Evolutionary conservation across 257 asterid species (phyloP).

Genomic region (Euphrasia confusa): DNA sequence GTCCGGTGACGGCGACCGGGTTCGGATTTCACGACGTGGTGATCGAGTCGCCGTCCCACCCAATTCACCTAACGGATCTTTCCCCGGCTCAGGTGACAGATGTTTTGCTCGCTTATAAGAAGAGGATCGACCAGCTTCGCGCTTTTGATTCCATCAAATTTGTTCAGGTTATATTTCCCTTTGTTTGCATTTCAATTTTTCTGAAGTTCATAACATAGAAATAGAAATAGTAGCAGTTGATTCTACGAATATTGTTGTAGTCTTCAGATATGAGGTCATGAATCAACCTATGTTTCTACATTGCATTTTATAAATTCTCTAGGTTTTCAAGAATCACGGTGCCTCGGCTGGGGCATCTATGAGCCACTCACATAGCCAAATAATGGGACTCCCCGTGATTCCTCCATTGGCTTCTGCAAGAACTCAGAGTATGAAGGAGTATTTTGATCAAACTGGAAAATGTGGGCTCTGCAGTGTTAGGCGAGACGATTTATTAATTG

Average conservation of each 20-base stretch:
- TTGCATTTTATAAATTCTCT: background rate
- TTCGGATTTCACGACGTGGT: constrained; percentile 95
- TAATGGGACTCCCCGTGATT: constrained; percentile 78
- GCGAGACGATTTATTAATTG: constrained; percentile 39
- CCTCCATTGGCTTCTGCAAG: constrained; percentile 73
- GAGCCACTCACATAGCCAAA: constrained; percentile 98
- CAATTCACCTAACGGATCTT: constrained; percentile 63
- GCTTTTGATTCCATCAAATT: constrained; percentile 47
- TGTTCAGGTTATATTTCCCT: constrained; percentile 56
- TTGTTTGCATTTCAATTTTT: background rate
- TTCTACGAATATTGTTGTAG: background rate
- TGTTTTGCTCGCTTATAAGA: constrained; percentile 67
- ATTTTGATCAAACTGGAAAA: constrained; percentile 60
- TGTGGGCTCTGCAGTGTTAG: constrained; percentile 66
- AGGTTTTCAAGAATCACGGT: constrained; percentile 97
- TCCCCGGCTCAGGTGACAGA: constrained; percentile 49
- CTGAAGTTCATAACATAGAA: too few species aligned
- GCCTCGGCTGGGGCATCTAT: constrained; percentile 96
- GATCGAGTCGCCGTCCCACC: constrained; percentile 80
- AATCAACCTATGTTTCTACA: background rate
- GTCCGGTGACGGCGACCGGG: constrained; percentile 41
- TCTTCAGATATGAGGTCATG: background rate
- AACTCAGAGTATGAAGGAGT: constrained; percentile 58
- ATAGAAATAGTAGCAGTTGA: too few species aligned
- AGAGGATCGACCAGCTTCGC: constrained; percentile 63